Evolutionary conservation across 177 flowering plant species (phyloP).

Genomic region (Telopea speciosissima): DNA sequence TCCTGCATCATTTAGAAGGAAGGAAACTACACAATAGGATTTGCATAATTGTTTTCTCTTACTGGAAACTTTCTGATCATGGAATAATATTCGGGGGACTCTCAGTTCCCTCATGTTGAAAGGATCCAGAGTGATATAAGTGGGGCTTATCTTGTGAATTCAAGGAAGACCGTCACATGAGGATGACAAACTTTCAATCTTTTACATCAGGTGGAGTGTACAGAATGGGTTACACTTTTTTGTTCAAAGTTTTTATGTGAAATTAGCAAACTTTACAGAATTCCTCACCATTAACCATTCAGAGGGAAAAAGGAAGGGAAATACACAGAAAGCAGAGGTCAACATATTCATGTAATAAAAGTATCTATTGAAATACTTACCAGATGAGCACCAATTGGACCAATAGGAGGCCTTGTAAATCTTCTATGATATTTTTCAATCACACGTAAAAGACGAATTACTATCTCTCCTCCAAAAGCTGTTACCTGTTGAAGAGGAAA

Average conservation of each 20-base stretch:
- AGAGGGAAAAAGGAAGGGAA: neutral
- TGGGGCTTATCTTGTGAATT: no score
- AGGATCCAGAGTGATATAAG: neutral
- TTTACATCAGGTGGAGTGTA: neutral
- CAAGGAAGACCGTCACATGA: no score
- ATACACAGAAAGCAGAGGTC: neutral
- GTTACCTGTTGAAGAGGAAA: slow-evolving; percentile 51
- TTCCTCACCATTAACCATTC: no score
- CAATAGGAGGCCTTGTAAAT: slow-evolving; percentile 77
- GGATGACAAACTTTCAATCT: neutral
- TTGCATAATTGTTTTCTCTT: no score
- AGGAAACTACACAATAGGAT: no score
- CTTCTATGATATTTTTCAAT: slow-evolving; percentile 59
- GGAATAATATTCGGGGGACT: no score
- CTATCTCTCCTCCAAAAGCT: slow-evolving; percentile 91
- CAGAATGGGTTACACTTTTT: neutral
- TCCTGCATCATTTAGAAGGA: no score
- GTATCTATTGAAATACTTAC: slow-evolving; percentile 28
- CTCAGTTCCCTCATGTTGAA: neutral
- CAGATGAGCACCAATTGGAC: slow-evolving; percentile 93
- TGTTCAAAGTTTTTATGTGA: no score
- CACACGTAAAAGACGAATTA: slow-evolving; percentile 48
- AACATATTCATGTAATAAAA: neutral
- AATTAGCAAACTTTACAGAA: neutral
- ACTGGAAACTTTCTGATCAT: neutral